Conservation (phyloP, 495 filamentous ascomycete species). For the Mytilinidion resinicola region DNA sequence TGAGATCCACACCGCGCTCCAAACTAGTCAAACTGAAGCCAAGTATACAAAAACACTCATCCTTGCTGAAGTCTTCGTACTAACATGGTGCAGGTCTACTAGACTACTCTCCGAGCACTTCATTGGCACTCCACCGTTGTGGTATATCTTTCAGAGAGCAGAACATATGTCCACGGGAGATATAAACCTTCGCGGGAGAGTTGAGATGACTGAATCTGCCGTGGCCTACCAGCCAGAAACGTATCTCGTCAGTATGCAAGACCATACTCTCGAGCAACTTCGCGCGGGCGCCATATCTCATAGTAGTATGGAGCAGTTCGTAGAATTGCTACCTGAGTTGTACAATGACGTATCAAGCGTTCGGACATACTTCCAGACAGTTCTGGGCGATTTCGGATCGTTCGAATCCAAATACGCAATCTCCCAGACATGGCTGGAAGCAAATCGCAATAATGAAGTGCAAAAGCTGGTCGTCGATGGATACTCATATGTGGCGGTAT, state of each 20-base stretch:
- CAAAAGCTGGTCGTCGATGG: neutral
- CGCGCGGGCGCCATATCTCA: conserved; percentile 3
- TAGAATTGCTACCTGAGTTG: conserved; percentile 1
- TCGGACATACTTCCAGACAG: neutral
- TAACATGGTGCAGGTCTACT: no score
- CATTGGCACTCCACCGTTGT: no score
- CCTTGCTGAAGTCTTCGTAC: no score
- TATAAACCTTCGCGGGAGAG: no score
- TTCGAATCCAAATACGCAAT: neutral
- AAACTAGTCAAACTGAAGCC: no score
- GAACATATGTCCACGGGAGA: no score
- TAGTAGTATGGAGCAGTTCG: conserved; percentile 5
- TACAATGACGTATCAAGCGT: neutral
- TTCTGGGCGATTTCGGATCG: no score
- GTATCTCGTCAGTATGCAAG: neutral
- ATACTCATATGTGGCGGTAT: neutral
- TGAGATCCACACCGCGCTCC: no score
- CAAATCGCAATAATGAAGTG: neutral
- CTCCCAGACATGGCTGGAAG: neutral
- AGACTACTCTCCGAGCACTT: no score
- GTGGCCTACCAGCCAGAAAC: conserved; percentile 9
- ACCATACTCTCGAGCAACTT: conserved; percentile 9
- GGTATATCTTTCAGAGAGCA: no score
- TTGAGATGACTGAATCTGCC: no score
- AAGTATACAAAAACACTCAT: no score